Evolutionary conservation across 192 early-diverging fungal genomes (phyloP).

Genomic region (Oehlia diaphana): DNA sequence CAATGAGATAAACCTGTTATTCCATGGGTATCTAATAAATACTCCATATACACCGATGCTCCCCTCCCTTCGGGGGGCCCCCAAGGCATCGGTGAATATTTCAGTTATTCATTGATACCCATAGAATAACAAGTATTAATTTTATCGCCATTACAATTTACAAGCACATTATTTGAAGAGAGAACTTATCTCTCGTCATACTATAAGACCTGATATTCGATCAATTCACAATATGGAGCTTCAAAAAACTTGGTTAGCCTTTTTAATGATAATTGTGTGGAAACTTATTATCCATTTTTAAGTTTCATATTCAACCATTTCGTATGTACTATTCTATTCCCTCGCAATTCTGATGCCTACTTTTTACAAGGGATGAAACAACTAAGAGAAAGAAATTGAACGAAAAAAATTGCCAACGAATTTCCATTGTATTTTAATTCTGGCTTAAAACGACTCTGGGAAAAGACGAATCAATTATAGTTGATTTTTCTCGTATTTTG

Average conservation of each 20-base stretch:
- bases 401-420: constrained; percentile 36
- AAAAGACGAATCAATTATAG: constrained; percentile 28
- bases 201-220: constrained; percentile 46
- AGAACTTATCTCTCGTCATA: constrained; percentile 48
- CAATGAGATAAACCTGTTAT: no score
- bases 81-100: no score
- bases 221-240: constrained; percentile 12
- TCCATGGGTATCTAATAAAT: no score
- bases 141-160: constrained; percentile 35
- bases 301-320: constrained; percentile 45
- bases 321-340: constrained; percentile 52
- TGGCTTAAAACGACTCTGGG: constrained; percentile 35
- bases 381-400: constrained; percentile 34
- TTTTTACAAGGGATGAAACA: constrained; percentile 30
- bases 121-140: no score
- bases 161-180: constrained; percentile 59
- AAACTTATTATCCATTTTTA: constrained; percentile 42
- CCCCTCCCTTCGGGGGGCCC: no score
- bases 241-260: constrained; percentile 34
- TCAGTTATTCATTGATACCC: no score
- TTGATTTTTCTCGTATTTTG: constrained; percentile 3
- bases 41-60: no score
- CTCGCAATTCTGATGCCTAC: constrained; percentile 35
- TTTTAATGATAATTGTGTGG: constrained; percentile 26
- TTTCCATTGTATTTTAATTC: constrained; percentile 34